Conservation (phyloP, 257 asterid genomes). For the Echites panduratus region DNA sequence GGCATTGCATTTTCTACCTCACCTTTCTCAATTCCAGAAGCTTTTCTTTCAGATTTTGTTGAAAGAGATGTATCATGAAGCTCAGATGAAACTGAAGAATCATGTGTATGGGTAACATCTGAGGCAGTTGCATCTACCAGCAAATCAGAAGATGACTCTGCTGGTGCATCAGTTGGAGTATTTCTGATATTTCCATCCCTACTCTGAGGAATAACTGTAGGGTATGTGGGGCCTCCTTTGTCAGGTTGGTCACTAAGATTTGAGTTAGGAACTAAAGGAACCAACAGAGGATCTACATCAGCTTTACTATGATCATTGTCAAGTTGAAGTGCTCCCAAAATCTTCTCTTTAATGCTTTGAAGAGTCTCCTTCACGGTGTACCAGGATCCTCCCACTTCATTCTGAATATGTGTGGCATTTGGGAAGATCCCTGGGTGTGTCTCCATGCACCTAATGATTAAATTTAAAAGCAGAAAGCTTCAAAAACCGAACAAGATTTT, state of each 20-base stretch:
- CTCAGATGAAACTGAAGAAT: slow-evolving; percentile 10
- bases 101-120: slow-evolving; percentile 6
- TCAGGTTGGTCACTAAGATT: neutral
- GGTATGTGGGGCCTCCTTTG: neutral
- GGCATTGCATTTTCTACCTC: slow-evolving; percentile 1
- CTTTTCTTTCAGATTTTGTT: neutral
- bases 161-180: neutral
- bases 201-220: neutral
- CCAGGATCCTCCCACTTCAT: slow-evolving; percentile 28
- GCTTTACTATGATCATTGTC: slow-evolving; percentile 1
- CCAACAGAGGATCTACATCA: slow-evolving; percentile 1
- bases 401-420: slow-evolving; percentile 18
- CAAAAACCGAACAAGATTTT: slow-evolving; percentile 13
- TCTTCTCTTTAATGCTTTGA: slow-evolving; percentile 16
- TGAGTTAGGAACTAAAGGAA: slow-evolving; percentile 8
- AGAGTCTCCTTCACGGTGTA: slow-evolving; percentile 17
- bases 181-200: slow-evolving; percentile 1
- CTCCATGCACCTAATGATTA: slow-evolving; percentile 25
- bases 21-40: neutral
- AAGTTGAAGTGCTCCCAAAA: slow-evolving; percentile 8
- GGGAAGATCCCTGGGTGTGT: slow-evolving; percentile 23
- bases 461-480: slow-evolving; percentile 5
- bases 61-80: slow-evolving; percentile 2
- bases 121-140: neutral
- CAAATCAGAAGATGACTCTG: slow-evolving; percentile 10